Evolutionary conservation across 78 protist genomes (phyloP).

Genomic region (Dictyostelium firmibasis): DNA sequence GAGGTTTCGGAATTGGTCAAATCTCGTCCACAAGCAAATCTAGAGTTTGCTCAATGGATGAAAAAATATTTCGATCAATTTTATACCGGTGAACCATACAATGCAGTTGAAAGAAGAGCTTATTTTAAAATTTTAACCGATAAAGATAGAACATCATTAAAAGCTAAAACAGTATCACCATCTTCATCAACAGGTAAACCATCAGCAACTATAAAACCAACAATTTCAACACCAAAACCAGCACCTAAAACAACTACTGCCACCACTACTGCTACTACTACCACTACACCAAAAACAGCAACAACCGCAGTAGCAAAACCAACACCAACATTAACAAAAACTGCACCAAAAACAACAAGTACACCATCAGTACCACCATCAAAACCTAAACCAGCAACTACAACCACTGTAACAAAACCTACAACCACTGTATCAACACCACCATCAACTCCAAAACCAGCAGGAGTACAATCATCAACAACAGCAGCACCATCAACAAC

Average conservation of each 20-base stretch:
- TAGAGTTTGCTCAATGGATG: constrained; percentile 96
- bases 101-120: constrained; percentile 64
- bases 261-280: background rate
- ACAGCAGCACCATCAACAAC: constrained; percentile 19
- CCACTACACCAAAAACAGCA: background rate
- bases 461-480: too few relatives aligned
- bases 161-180: constrained; percentile 4
- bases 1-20: constrained; percentile 89
- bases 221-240: constrained; percentile 7
- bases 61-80: constrained; percentile 82
- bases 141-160: constrained; percentile 1
- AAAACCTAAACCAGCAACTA: constrained; percentile 11
- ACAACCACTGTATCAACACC: background rate
- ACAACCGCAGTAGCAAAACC: background rate
- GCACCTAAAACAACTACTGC: constrained; percentile 10
- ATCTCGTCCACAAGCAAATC: constrained; percentile 93
- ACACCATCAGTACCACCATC: background rate
- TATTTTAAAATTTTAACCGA: background rate
- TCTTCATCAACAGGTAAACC: background rate
- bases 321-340: background rate
- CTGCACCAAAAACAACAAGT: constrained; percentile 38
- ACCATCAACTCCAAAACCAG: too few relatives aligned
- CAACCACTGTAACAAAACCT: background rate
- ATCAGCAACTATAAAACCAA: background rate
- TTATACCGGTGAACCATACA: constrained; percentile 72